These are phyloP conservation scores for Lipomyces starkeyi DNA, from an alignment of 805 yeast species.

Conservation along the genomic window DNA sequence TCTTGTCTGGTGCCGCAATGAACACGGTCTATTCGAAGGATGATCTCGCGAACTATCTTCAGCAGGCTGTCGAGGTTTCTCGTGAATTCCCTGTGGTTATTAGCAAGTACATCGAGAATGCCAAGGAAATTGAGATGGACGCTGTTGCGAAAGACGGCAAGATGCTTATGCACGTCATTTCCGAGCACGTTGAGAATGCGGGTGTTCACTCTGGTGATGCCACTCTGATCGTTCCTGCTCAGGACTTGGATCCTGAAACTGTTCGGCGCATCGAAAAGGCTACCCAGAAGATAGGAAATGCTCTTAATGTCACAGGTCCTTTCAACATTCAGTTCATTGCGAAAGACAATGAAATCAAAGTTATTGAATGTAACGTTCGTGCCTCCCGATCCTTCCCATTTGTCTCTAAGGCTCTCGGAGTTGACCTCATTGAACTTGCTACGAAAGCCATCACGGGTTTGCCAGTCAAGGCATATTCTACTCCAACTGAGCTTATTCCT, in stretches of 20 bases:
- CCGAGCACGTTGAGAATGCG: slow-evolving; percentile 98
- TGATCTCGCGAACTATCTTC: slow-evolving; percentile 83
- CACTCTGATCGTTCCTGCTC: slow-evolving; percentile 95
- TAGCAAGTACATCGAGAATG: slow-evolving; percentile 94
- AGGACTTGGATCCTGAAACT: slow-evolving; percentile 89
- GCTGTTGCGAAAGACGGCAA: slow-evolving; percentile 97
- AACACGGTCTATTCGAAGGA: slow-evolving; percentile 90
- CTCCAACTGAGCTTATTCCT: slow-evolving; percentile 70
- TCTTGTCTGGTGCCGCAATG: slow-evolving; percentile 98
- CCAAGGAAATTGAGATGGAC: slow-evolving; percentile 98
- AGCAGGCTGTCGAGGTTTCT: slow-evolving; percentile 96
- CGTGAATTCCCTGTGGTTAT: slow-evolving; percentile 98
- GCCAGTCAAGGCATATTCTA: slow-evolving; percentile 89
- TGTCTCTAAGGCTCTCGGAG: slow-evolving; percentile 95
- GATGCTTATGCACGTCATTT: slow-evolving; percentile 94
- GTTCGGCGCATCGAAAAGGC: slow-evolving; percentile 88
- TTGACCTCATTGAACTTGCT: slow-evolving; percentile 95
- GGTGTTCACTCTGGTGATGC: slow-evolving; percentile 99
- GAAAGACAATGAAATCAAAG: slow-evolving; percentile 93
- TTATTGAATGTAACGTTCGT: slow-evolving; percentile 97
- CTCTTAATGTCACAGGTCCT: slow-evolving; percentile 96
- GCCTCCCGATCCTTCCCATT: slow-evolving; percentile 99
- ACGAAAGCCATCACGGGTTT: slow-evolving; percentile 92
- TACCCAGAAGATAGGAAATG: slow-evolving; percentile 94
- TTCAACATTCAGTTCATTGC: slow-evolving; percentile 97